Evolutionary conservation across 1,284 basidiomycete genomes (phyloP), one percentile per base, ranked within the genome.

Genomic region (Leccinum angustisporum): DNA sequence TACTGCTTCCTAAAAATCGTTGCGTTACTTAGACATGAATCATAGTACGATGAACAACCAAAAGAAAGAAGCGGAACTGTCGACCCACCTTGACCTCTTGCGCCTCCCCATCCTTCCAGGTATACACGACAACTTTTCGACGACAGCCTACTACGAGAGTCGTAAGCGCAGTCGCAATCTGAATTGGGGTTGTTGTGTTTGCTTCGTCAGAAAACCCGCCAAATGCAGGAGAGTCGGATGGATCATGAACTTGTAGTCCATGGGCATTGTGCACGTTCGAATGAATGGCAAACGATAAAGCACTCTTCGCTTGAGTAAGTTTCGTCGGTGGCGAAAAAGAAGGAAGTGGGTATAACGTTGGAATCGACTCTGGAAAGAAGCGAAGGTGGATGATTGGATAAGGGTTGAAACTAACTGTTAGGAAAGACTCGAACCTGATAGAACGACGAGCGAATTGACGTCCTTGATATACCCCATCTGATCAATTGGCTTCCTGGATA

Each of bases 381-480:
- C 7, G 2, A 11, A 7, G 1, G 40, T 36, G 0, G 5, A 36
- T 62, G 4, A 59, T 62, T 54, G 25, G 30, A 30, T 54, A 31
- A 46, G 21, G 13, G 14, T 16, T 4, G 18, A 10, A 14, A 54
- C 34, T 7, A 36, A 54, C n/a, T 21, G 48, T 9, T 21, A 40
- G 40, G 14, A 38, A 57, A 83, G 61, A 53, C 36, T 7, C 68
- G 50, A 61, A 93, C 95, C 94, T 18, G 92, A 90, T 2, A 97
- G 82, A 8, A 92, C 82, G 4, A 92, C 87, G 31, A 98, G 79
- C 10, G 91, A 90, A 67, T 92, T 89, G 14, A 92, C 83, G 67
- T 94, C 92, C 65, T 90, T 88, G 65, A 98, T 83, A 57, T 90
- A 89, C 3, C 88, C 92, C 5, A 98, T 78, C 71, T 94, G 94